Conservation (phyloP, 2,329 filamentous ascomycete species). For the Ophiocordyceps camponoti-floridani region DNA sequence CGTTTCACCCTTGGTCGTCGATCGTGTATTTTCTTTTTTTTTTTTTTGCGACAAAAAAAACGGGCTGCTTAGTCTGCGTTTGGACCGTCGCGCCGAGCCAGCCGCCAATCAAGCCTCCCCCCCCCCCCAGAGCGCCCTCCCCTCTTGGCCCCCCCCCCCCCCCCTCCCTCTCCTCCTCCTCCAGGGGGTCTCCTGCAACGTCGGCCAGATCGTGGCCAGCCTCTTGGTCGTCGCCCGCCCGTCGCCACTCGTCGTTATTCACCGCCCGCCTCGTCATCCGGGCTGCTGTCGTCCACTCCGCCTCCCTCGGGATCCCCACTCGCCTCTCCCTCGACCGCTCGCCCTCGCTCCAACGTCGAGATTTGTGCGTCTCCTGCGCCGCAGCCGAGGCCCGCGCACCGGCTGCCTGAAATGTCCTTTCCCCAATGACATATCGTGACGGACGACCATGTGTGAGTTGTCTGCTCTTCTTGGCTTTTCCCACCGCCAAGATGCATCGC, state of each 20-base stretch:
- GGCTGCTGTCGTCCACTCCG: no score
- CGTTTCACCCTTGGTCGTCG: background rate
- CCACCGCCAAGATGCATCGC: slow-evolving; percentile 2
- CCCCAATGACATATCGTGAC: slow-evolving; percentile 18
- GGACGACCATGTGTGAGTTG: slow-evolving; percentile 24
- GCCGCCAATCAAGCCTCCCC: slow-evolving; percentile 3
- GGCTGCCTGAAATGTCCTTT: slow-evolving; percentile 15
- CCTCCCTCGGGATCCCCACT: no score
- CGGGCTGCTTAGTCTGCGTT: background rate
- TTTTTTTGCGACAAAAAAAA: background rate
- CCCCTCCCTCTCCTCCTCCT: background rate
- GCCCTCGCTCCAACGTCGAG: slow-evolving; percentile 8
- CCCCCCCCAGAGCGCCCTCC: no score
- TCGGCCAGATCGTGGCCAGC: background rate
- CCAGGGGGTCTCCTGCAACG: slow-evolving; percentile 1
- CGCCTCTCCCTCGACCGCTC: slow-evolving; percentile 1
- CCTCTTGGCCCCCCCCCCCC: no score
- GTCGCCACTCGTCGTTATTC: background rate
- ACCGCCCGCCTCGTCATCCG: background rate
- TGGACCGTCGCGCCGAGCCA: background rate
- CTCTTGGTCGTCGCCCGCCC: background rate
- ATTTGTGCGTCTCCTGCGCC: background rate
- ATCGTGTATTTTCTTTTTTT: background rate
- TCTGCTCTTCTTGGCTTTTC: slow-evolving; percentile 1
- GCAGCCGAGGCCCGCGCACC: background rate